Evolutionary conservation across 352 stramenopile species (phyloP), one percentile per base, ranked within the genome.

Genomic region (Phytophthora kernoviae): DNA sequence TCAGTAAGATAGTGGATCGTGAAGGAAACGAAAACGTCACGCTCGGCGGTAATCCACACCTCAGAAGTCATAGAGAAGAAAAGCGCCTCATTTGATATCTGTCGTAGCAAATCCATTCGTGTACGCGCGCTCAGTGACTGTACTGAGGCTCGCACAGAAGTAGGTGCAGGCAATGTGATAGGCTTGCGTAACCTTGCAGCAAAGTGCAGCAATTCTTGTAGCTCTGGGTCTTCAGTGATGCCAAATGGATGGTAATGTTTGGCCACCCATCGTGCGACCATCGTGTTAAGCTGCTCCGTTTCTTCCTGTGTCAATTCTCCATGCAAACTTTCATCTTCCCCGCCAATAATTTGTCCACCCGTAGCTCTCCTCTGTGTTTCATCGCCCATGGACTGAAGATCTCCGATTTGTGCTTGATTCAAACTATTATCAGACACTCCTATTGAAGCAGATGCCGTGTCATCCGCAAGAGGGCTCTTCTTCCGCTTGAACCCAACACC

Each of bases 41-140:
- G 64, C 42, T 79, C 70, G 4, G 60, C 63, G 20, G 73, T 80
- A 17, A 73, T 71, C 73, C 73, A 83, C n/a, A 78, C 69, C 45
- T 84, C 65, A 10, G 68, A 73, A 22, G 68, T 62, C 58, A 84
- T 66, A 11, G 71, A 77, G 50, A 75, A 84, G 62, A 79, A 81
- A 24, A 74, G 65, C 37, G 74, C 70, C 42, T 84, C 74, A 41
- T 52, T 78, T 34, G 71, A 58, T 20, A 84, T 68, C 42, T 84
- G 68, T 12, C 70, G 68, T 56, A 80, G 63, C 17, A 81, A 39
- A 20, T 81, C 65, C 49, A 77, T 72, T 17, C 69, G 68, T 21
- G 61, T 78, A 24, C 66, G 69, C 22, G 74, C 70, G 20, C 70
- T 83, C 22, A 84, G 32, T 6, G 68, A 81, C 43, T 77, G 68